Evolutionary conservation across 2,329 filamentous ascomycete genomes (phyloP), one percentile per base, ranked within the genome.

Genomic region (Alternaria rosae): DNA sequence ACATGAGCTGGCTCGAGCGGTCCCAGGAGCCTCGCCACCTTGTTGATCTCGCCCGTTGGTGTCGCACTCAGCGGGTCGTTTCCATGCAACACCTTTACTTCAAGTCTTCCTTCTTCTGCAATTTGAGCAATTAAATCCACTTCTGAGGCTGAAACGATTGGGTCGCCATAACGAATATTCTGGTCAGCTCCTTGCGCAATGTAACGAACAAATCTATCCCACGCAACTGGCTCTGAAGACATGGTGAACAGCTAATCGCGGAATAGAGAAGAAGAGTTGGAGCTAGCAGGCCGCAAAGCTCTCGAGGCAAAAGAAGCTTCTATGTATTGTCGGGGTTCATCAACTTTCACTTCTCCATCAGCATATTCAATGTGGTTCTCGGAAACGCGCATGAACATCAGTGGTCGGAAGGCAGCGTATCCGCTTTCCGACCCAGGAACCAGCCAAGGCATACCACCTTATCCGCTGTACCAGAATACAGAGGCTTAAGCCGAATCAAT

Each of bases 1-100:
- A 80, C 74, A n/a, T 82, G n/a, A 43, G n/a, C 51, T 30, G n/a
- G 25, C 25, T n/a, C 15, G 13, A 52, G 26, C 13, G 48, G 48
- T 21, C 25, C 25, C 12, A 52, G 48, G 13, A 48, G 21, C 41
- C 20, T 43, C 41, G n/a, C 20, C n/a, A 43, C 41, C n/a, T 17
- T 43, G 20, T 20, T n/a, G 41, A 43, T 21, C 41, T 43, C 41
- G 41, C 30, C 30, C 15, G 30, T 32, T 32, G 30, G 30, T 32
- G 30, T 32, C 30, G 30, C 30, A 32, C 30, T 32, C 30, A 32
- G 30, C 30, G 30, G 30, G 15, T 32, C 30, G 30, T 32, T 32
- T 32, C 30, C 30, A 32, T 32, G 30, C 30, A 55, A 45, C 11
- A 35, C 23, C 41, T 32, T 55, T 17, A 55, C 53, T 30, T 55